Evolutionary conservation across 306 rosid species (phyloP).

Genomic region (Mimosa pudica): DNA sequence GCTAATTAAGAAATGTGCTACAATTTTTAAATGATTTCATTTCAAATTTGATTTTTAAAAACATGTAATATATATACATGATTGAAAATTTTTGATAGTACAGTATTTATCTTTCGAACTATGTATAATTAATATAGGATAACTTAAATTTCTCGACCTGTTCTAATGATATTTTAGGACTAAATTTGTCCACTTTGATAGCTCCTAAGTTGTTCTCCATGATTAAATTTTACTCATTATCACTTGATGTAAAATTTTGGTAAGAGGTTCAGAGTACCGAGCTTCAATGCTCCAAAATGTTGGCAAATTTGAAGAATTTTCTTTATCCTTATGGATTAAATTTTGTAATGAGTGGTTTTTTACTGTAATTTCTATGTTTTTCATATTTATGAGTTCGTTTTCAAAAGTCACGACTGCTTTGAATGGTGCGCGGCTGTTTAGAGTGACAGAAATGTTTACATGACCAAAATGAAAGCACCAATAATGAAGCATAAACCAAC

Average conservation of each 20-base stretch:
- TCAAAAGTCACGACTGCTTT: neutral
- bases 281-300: too few relatives aligned
- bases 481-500: neutral
- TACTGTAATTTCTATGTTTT: neutral
- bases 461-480: slow-evolving; percentile 14
- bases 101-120: neutral
- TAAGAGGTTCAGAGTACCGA: too few relatives aligned
- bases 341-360: too few relatives aligned
- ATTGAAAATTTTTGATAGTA: neutral
- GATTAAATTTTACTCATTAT: neutral
- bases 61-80: neutral
- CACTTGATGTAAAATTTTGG: too few relatives aligned
- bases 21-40: neutral
- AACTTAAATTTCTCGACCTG: neutral
- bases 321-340: too few relatives aligned
- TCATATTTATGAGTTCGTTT: neutral
- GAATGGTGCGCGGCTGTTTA: neutral
- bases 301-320: neutral
- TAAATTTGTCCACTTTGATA: neutral
- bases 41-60: neutral
- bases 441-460: neutral
- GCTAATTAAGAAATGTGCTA: neutral
- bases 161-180: neutral
- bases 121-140: neutral
- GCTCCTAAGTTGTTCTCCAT: neutral